Evolutionary conservation across 2,329 filamentous ascomycete species (phyloP).

Genomic region (Colletotrichum trifolii): DNA sequence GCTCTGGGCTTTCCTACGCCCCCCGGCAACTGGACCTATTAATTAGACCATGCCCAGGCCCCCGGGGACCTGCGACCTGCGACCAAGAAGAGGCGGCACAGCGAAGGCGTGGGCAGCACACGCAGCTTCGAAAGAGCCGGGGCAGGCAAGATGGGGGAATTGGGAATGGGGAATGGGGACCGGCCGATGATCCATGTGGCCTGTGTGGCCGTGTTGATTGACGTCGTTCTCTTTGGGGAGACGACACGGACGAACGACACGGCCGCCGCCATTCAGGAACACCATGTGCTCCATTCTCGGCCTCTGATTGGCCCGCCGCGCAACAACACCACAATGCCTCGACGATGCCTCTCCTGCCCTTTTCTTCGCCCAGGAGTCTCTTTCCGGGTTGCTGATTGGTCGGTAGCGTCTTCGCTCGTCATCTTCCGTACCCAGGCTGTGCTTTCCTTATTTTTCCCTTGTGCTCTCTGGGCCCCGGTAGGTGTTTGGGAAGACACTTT

Average conservation of each 20-base stretch:
- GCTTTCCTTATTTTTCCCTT: neutral
- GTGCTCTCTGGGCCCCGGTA: neutral
- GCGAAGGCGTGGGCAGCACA: conserved; percentile 19
- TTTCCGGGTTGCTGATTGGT: conserved; percentile 25
- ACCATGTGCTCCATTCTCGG: conserved; percentile 33
- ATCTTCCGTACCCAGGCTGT: conserved; percentile 6
- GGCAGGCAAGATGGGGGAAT: neutral
- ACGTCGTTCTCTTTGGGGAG: conserved; percentile 9
- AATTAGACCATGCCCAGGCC: conserved; percentile 5
- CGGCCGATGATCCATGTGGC: conserved; percentile 19
- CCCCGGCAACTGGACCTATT: neutral
- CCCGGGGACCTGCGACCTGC: conserved; percentile 2
- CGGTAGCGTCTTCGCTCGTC: neutral
- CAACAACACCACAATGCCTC: conserved; percentile 1
- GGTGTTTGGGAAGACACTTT: conserved; percentile 9
- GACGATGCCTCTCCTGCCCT: conserved; percentile 36
- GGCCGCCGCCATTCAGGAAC: conserved; percentile 32
- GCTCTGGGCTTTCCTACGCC: conserved; percentile 17
- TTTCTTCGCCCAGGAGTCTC: conserved; percentile 34
- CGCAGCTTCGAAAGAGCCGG: too few relatives aligned
- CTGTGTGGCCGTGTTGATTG: conserved; percentile 26
- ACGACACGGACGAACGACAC: conserved; percentile 6
- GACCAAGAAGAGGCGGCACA: conserved; percentile 19
- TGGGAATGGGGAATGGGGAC: neutral
- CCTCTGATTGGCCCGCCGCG: conserved; percentile 26